Evolutionary conservation across 192 early-diverging fungal species (phyloP).

Genomic region (Dispira parvispora): DNA sequence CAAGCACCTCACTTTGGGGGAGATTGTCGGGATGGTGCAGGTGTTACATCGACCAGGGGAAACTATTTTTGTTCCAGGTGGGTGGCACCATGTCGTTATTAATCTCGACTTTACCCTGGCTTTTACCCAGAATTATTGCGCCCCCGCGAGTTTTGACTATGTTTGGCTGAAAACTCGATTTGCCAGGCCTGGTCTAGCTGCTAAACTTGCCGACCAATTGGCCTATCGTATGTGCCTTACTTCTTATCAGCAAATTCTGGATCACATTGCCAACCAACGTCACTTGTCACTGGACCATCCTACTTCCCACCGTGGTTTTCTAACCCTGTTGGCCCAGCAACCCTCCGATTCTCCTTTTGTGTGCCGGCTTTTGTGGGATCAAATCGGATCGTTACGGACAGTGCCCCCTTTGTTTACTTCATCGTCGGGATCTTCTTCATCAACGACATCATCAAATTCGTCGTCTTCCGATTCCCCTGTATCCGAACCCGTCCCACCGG

Average conservation of each 20-base stretch:
- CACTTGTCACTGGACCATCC: too few relatives aligned
- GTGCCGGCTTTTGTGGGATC: not conserved
- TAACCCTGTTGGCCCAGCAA: not conserved
- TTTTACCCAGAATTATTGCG: conserved; percentile 68
- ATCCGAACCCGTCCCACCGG: not conserved
- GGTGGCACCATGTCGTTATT: conserved; percentile 66
- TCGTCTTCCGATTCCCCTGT: not conserved
- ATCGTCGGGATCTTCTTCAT: not conserved
- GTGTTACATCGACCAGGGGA: conserved; percentile 57
- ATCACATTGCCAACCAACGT: too few relatives aligned
- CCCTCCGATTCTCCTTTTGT: not conserved
- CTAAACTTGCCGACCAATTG: conserved; percentile 25
- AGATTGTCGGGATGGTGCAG: conserved; percentile 47
- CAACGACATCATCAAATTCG: not conserved
- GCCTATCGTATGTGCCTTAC: conserved; percentile 13
- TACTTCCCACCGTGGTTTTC: too few relatives aligned
- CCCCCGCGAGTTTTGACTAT: conserved; percentile 40
- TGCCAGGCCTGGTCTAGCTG: conserved; percentile 32
- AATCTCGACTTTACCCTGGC: conserved; percentile 64
- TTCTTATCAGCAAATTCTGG: too few relatives aligned
- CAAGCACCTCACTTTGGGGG: conserved; percentile 29
- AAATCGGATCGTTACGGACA: not conserved
- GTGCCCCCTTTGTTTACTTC: not conserved
- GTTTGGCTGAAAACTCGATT: conserved; percentile 49
- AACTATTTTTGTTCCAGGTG: conserved; percentile 67